These are phyloP conservation scores for Candida krabiensis DNA, from an alignment of 805 yeast species.

Conservation along the genomic window DNA sequence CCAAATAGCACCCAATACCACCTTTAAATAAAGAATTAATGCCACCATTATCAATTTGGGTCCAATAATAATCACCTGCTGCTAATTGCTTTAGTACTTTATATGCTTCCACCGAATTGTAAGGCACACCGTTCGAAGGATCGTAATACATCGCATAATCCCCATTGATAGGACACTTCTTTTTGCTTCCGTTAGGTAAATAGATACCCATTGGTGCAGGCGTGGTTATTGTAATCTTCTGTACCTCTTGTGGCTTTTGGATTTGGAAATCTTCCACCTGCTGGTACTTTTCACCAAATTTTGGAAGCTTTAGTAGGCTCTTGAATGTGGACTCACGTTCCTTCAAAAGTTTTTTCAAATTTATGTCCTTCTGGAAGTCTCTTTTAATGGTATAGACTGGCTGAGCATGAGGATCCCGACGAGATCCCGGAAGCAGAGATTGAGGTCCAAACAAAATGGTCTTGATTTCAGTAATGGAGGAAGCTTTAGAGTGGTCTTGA, in stretches of 20 bases:
- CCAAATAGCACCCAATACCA: conserved; percentile 42
- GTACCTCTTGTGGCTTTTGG: conserved; percentile 44
- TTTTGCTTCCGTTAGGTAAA: conserved; percentile 65
- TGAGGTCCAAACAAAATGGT: conserved; percentile 62
- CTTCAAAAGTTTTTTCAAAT: conserved; percentile 23
- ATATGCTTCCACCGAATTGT: conserved; percentile 79
- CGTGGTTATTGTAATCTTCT: conserved; percentile 55
- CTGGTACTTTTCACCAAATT: conserved; percentile 58
- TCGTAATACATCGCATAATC: conserved; percentile 80
- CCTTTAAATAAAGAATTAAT: conserved; percentile 32
- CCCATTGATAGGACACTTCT: conserved; percentile 74
- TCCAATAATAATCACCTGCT: conserved; percentile 56
- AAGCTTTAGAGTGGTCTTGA: conserved; percentile 43
- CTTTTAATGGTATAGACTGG: conserved; percentile 31
- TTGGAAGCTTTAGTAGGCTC: conserved; percentile 49
- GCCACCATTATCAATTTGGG: conserved; percentile 48
- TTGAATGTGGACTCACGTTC: conserved; percentile 37
- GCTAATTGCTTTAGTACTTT: conserved; percentile 56
- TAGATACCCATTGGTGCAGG: conserved; percentile 75
- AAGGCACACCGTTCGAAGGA: conserved; percentile 86
- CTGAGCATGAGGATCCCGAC: conserved; percentile 56
- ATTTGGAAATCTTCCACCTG: conserved; percentile 42
- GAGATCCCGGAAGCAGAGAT: conserved; percentile 49
- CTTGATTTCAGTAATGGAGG: conserved; percentile 33
- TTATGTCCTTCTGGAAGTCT: conserved; percentile 27